Percentiles rank a stretch among this genome's conserved stretches.
phyloP scores from a whole-genome alignment of 768 basidiomycete species.

The Auricularia auricula-judae region DNA sequence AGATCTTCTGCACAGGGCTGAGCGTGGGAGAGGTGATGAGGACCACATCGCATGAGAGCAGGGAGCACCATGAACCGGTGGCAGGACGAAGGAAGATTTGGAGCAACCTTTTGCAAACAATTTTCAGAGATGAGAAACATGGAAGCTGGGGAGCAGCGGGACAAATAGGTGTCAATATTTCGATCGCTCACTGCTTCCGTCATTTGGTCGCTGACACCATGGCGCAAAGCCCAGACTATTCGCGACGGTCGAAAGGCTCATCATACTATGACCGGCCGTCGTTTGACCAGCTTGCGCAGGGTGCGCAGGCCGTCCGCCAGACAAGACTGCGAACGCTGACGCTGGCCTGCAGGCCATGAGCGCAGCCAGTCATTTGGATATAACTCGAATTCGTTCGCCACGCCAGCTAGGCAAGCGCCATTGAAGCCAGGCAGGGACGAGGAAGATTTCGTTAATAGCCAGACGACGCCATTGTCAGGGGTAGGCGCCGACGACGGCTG shows the following conservation, averaged over 20 bases:
- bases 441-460: constrained; percentile 30
- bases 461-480: constrained; percentile 14
- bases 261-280: neutral
- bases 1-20: too few relatives aligned
- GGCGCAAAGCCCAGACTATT: neutral
- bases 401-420: constrained; percentile 61
- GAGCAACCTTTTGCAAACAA: too few relatives aligned
- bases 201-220: neutral
- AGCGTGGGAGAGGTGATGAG: too few relatives aligned
- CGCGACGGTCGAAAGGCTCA: neutral
- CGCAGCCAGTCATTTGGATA: constrained; percentile 49
- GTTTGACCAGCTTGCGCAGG: neutral
- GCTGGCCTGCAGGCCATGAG: neutral
- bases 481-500: constrained; percentile 36
- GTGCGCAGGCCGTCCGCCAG: neutral
- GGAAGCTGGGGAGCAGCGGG: neutral
- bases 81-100: too few relatives aligned
- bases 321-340: neutral
- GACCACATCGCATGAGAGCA: too few relatives aligned
- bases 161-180: neutral
- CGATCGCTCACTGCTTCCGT: neutral
- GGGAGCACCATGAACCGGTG: too few relatives aligned
- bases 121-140: too few relatives aligned
- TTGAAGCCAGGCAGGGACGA: constrained; percentile 71
- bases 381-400: constrained; percentile 58